Percentiles rank a stretch among this genome's conserved stretches.
Conservation (phyloP, 2,329 filamentous ascomycete genomes). For the Pyrenochaeta sp. region DNA sequence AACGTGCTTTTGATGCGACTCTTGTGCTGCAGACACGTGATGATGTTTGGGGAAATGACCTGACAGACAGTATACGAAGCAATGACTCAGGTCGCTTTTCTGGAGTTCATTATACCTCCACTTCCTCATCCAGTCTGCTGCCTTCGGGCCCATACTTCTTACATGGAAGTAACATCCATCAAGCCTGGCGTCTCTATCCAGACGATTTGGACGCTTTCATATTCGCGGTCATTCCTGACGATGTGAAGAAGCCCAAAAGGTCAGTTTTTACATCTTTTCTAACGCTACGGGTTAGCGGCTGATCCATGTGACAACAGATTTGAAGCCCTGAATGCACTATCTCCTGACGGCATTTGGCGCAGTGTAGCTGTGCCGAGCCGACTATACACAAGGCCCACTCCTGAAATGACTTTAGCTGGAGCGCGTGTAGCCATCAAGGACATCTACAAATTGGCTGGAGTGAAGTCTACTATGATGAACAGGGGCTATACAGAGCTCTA, state of each 20-base stretch:
- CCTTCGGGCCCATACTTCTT: not conserved
- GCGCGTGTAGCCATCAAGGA: conserved; percentile 12
- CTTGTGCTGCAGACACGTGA: no score
- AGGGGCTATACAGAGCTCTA: conserved; percentile 1
- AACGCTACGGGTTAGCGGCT: not conserved
- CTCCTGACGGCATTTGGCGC: not conserved
- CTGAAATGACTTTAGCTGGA: not conserved
- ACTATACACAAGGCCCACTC: not conserved
- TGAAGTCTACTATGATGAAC: not conserved
- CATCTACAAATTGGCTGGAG: not conserved
- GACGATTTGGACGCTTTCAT: not conserved
- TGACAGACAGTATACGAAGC: no score
- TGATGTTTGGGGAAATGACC: no score
- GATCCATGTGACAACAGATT: not conserved
- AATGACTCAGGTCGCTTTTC: no score
- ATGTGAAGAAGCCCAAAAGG: not conserved
- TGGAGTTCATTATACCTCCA: no score
- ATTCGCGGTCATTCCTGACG: not conserved
- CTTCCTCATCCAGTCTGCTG: no score
- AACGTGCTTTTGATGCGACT: no score
- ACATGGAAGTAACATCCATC: not conserved
- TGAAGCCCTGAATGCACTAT: not conserved
- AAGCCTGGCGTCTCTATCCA: not conserved
- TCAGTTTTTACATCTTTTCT: not conserved
- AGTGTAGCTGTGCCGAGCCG: not conserved